A percentile compares a stretch with the other conserved stretches of the same genome.
Conservation (phyloP, 345 rosid species). For the Pseudoturritis turrita region DNA sequence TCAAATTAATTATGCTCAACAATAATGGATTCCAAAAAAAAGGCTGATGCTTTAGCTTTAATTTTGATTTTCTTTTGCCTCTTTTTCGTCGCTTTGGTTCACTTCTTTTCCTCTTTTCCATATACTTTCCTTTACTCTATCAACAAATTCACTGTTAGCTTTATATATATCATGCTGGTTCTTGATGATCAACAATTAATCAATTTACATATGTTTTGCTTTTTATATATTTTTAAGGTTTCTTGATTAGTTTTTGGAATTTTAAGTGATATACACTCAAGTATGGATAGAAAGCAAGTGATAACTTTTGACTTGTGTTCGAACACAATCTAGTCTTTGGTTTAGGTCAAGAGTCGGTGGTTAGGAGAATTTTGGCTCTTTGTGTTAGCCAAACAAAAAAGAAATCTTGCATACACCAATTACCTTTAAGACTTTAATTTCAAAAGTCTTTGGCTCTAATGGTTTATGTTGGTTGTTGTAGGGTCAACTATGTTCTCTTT, state of each 20-base stretch:
- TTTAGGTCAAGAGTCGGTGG: slow-evolving; percentile 20
- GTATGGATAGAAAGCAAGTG: neutral
- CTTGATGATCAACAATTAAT: neutral
- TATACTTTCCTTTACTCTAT: slow-evolving; percentile 25
- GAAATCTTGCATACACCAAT: slow-evolving; percentile 8
- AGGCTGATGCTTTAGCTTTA: slow-evolving; percentile 27
- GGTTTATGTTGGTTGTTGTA: slow-evolving; percentile 20
- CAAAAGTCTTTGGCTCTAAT: slow-evolving; percentile 30
- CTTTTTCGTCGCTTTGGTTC: slow-evolving; percentile 25
- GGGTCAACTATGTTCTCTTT: slow-evolving; percentile 20
- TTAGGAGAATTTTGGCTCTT: neutral
- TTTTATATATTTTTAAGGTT: neutral
- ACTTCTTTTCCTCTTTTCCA: slow-evolving; percentile 23
- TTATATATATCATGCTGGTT: neutral
- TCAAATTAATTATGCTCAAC: neutral
- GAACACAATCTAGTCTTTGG: slow-evolving; percentile 24
- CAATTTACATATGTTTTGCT: neutral
- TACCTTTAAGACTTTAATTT: slow-evolving; percentile 10
- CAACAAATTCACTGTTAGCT: slow-evolving; percentile 16
- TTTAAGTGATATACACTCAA: slow-evolving; percentile 13
- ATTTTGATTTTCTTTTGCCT: slow-evolving; percentile 14
- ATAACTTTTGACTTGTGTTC: slow-evolving; percentile 22
- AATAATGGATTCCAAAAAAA: slow-evolving; percentile 29
- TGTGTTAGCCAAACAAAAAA: slow-evolving; percentile 20
- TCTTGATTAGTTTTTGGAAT: slow-evolving; percentile 1